phyloP scores from a whole-genome alignment of 164 flowering plant genomes.

The Cinnamomum micranthum region DNA sequence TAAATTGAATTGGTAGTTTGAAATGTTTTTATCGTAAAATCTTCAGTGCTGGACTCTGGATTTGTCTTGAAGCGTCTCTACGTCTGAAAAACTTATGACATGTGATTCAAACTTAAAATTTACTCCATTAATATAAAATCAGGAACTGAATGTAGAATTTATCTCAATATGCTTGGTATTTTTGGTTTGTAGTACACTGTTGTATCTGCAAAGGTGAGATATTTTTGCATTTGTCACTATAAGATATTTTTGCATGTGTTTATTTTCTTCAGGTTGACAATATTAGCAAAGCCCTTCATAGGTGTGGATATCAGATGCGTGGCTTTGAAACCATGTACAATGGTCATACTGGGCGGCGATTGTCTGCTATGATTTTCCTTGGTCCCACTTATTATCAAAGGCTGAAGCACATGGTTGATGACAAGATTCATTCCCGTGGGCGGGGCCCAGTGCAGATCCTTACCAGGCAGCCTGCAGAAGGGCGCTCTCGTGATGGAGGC shows the following conservation, averaged over 20 bases:
- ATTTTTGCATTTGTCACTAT: neutral
- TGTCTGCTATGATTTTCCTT: conserved; percentile 83
- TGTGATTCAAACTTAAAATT: neutral
- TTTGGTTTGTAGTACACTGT: neutral
- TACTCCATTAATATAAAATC: neutral
- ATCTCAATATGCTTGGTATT: neutral
- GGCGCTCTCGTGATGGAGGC: conserved; percentile 96
- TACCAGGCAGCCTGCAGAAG: conserved; percentile 97
- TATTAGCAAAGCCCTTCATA: conserved; percentile 92
- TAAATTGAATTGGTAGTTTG: too few species aligned
- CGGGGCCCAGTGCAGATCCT: conserved; percentile 96
- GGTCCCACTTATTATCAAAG: conserved; percentile 98
- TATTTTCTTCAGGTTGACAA: conserved; percentile 60
- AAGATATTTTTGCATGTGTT: neutral
- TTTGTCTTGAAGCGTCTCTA: too few species aligned
- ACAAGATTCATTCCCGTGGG: conserved; percentile 95
- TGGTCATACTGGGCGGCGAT: conserved; percentile 86
- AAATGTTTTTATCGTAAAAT: too few species aligned
- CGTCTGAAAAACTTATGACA: too few species aligned
- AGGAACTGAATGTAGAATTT: neutral
- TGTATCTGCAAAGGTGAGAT: neutral
- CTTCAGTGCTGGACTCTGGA: too few species aligned
- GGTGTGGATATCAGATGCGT: conserved; percentile 98
- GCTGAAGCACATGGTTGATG: conserved; percentile 97
- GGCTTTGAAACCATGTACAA: conserved; percentile 97